phyloP scores from a whole-genome alignment of 2,329 filamentous ascomycete species.

The Fonsecaea monophora region DNA sequence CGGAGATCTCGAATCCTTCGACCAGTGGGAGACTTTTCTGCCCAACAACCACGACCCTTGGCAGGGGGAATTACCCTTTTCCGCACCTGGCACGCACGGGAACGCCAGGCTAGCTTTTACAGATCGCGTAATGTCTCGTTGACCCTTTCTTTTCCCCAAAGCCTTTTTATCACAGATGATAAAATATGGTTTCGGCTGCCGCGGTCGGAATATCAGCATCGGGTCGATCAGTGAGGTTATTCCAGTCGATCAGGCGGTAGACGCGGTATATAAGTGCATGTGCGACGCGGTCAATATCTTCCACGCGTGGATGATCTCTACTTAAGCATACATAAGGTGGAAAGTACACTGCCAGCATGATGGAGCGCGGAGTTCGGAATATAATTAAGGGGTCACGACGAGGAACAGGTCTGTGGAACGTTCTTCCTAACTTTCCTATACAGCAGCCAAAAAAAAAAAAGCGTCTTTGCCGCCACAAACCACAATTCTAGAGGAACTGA shows the following conservation, averaged over 20 bases:
- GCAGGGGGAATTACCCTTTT: slow-evolving; percentile 26
- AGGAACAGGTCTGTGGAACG: not conserved
- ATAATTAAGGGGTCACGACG: not conserved
- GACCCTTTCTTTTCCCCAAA: not conserved
- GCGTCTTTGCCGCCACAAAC: slow-evolving; percentile 1
- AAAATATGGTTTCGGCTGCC: not conserved
- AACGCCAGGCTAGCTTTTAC: not conserved
- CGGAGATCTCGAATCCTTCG: not conserved
- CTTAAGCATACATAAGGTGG: not conserved
- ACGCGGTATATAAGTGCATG: not conserved
- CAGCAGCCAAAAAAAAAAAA: not conserved
- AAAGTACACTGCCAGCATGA: not conserved
- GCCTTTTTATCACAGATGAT: not conserved
- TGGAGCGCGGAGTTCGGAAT: not conserved
- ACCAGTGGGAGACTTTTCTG: slow-evolving; percentile 23
- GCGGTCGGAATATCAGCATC: not conserved
- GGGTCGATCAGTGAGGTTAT: not conserved
- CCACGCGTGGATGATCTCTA: not conserved
- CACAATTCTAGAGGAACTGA: not conserved
- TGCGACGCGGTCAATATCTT: not conserved
- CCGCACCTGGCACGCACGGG: too few relatives aligned
- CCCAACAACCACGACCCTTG: slow-evolving; percentile 11
- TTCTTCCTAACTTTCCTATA: not conserved
- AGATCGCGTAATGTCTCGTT: not conserved
- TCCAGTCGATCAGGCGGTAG: not conserved